Percentiles rank a stretch among this genome's conserved stretches.
phyloP scores from a whole-genome alignment of 345 rosid genomes.

The Luvunga scandens region DNA sequence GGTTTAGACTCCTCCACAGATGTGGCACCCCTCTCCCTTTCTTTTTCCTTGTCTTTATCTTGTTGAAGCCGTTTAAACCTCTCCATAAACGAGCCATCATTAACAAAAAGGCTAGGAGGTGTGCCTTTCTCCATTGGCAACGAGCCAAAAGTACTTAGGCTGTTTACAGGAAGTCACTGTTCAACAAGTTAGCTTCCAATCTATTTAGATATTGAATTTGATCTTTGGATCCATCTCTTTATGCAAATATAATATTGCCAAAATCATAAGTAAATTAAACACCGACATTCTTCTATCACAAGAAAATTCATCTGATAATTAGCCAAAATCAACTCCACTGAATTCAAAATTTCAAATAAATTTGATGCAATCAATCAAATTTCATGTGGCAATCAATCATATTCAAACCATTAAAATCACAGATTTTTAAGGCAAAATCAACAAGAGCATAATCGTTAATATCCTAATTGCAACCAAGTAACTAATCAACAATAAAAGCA shows the following conservation, averaged over 20 bases:
- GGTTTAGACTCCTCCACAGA: slow-evolving; percentile 65
- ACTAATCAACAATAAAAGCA: not conserved
- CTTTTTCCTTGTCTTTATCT: slow-evolving; percentile 55
- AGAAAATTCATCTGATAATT: not conserved
- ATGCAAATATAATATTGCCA: not conserved
- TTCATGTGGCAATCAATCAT: not conserved
- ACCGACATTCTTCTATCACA: not conserved
- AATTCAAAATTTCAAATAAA: not conserved
- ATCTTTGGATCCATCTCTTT: not conserved
- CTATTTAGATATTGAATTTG: slow-evolving; percentile 34
- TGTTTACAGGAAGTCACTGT: slow-evolving; percentile 43
- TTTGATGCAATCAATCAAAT: not conserved
- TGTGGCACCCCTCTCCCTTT: slow-evolving; percentile 24
- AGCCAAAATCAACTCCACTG: not conserved
- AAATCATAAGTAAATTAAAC: not conserved
- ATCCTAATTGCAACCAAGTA: not conserved
- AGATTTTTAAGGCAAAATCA: not conserved
- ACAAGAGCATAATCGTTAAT: not conserved
- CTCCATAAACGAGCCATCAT: slow-evolving; percentile 99
- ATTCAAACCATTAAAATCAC: not conserved
- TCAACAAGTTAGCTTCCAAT: slow-evolving; percentile 55
- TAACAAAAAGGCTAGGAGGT: slow-evolving; percentile 75
- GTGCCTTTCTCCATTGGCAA: slow-evolving; percentile 74
- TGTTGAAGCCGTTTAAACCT: slow-evolving; percentile 93
- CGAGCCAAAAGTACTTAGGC: slow-evolving; percentile 25